These are phyloP conservation scores for Encephalitozoon romaleae DNA, from an alignment of 371 early-diverging fungal genomes.

Conservation along the genomic window DNA sequence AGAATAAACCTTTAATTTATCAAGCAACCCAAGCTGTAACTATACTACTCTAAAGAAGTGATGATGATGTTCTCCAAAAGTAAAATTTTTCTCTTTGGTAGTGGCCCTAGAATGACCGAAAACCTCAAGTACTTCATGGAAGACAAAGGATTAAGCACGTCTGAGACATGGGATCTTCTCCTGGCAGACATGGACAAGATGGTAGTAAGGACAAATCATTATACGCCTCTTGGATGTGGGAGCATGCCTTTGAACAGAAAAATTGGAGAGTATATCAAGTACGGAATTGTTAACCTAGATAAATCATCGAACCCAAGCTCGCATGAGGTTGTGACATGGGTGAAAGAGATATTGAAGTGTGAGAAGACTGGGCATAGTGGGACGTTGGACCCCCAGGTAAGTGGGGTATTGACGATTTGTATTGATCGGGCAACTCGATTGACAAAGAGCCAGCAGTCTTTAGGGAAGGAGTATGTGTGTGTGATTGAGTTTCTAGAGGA, in stretches of 20 bases:
- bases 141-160: background rate
- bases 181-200: conserved; percentile 84
- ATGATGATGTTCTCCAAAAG: background rate
- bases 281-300: conserved; percentile 92
- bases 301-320: conserved; percentile 98
- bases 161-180: conserved; percentile 12
- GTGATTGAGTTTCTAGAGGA: conserved; percentile 69
- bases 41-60: too few species aligned
- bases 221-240: conserved; percentile 88
- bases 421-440: conserved; percentile 94
- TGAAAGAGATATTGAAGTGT: conserved; percentile 87
- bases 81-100: background rate
- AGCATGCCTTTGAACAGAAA: conserved; percentile 85
- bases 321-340: conserved; percentile 99
- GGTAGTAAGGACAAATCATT: conserved; percentile 85
- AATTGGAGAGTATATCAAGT: conserved; percentile 70
- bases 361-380: conserved; percentile 99
- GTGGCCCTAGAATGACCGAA: background rate
- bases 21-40: too few species aligned
- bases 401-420: conserved; percentile 95
- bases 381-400: conserved; percentile 97
- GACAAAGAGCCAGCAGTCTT: conserved; percentile 95
- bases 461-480: conserved; percentile 92
- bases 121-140: background rate
- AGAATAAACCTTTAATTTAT: background rate